Evolutionary conservation across 352 stramenopile species (phyloP), one percentile per base, ranked within the genome.

Genomic region (Globisporangium viniferum): DNA sequence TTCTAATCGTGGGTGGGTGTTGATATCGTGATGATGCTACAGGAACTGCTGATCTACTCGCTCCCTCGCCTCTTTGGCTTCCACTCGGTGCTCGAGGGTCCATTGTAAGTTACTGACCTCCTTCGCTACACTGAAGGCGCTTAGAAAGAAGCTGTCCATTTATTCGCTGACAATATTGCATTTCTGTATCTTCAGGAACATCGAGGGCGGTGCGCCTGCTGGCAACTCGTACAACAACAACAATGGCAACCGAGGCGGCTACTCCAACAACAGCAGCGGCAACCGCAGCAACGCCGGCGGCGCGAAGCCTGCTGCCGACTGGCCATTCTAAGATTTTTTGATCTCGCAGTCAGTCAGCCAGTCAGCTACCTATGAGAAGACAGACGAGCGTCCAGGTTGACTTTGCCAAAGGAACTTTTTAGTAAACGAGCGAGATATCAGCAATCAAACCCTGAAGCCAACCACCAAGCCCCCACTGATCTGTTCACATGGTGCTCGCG

Each of bases 31-130:
- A 41, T 76, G 15, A 70, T 10, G 20, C 0, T 51, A 27, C 66
- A 90, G 76, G 88, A 95, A 67, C 73, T 95, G 49, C 73, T 95
- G 46, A 76, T 73, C 51, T 95, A 92, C 75, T 92, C 85, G 49
- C 73, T 95, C 44, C 88, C 88, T 36, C 84, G 84, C 36, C 64
- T 95, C 39, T 85, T 86, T 55, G 88, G 88, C 62, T 95, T 90
- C 73, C 84, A 95, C 72, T 87, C 78, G 24, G 76, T 86, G 46
- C 73, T 95, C 12, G 88, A 94, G 70, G 88, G 79, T 60, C 74
- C 84, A 53, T 67, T 82, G 86, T 93, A 83, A 73, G 84, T 72
- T 14, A 20, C n/a, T 48, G 41, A 0, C 12, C 41, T 48, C 41
- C 41, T n/a, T 48, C 41, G 4, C 41, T 15, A 44, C 36, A 44